Evolutionary conservation across 1,139 yeast genomes (phyloP), one percentile per base, ranked within the genome.

Genomic region (Zygoascus sp.): DNA sequence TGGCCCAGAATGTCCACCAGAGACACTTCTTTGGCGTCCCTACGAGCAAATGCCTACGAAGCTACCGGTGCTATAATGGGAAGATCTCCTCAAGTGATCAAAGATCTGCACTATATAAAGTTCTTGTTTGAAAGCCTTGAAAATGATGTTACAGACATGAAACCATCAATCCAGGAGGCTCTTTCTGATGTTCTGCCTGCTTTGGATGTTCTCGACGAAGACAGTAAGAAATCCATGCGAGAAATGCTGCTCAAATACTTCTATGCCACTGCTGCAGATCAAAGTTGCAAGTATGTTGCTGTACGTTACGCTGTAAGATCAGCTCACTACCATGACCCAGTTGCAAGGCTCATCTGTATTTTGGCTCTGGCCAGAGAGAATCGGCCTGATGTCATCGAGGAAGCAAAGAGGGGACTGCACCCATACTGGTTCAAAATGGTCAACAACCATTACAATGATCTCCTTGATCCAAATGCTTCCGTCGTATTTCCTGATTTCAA

Each of bases 381-480:
- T 55, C 72, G 85, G 45, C 73, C 87, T 1, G 96, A 88, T 54
- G 78, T 83, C 0, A 69, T 81, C 11, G 96, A 89, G 58, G 97
- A 89, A 62, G 83, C 96, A 0, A 65, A 65, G n/a, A 79, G 79
- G 51, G 97, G 97, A 0, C 69, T 92, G 23, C 81, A 87, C 60
- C 97, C 97, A 0, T 78, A 85, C 58, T 77, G 83, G 79, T 81
- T 77, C 59, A 70, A 68, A 44, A 63, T 58, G 9, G 56, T 53
- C 27, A 63, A 58, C 40, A 50, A 60, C 3, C 43, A 44, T 40
- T 42, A 48, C 32, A 34, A 48, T 36, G 43, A 50, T 44, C 4
- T 43, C 42, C 16, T 50, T 42, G 49, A 47, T 3, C 27, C 44
- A 2, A 36, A 40, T 3, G 43, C 20, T 10, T 36, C 46, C 1